Evolutionary conservation across 257 asterid genomes (phyloP).

Genomic region (Plantago elongata): DNA sequence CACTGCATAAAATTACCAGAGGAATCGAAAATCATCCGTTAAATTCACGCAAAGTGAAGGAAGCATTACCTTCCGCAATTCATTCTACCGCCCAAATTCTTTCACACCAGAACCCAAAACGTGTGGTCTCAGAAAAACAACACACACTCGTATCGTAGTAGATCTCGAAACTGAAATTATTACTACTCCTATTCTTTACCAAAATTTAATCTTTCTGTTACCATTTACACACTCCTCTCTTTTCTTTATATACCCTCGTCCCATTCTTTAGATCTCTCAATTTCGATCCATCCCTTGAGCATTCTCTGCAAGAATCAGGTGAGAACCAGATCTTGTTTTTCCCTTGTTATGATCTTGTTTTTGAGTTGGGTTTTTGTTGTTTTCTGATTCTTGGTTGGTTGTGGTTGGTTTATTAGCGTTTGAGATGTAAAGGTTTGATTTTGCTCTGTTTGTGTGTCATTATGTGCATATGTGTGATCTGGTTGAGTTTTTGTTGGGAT

Average conservation of each 20-base stretch:
- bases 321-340: constrained; percentile 26
- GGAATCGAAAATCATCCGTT: constrained; percentile 2
- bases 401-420: constrained; percentile 8
- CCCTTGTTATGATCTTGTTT: not conserved
- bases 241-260: constrained; percentile 1
- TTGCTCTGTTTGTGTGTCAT: not conserved
- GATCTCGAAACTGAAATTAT: not conserved
- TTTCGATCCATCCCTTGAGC: constrained; percentile 34
- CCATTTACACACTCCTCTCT: constrained; percentile 15
- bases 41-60: constrained; percentile 20
- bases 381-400: constrained; percentile 2
- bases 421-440: constrained; percentile 6
- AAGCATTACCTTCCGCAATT: constrained; percentile 18
- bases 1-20: not conserved
- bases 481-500: no score
- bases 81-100: constrained; percentile 18
- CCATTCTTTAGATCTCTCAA: constrained; percentile 13
- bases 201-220: constrained; percentile 21
- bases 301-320: constrained; percentile 16
- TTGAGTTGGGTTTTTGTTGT: not conserved
- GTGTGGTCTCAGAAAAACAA: constrained; percentile 10
- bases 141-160: no score
- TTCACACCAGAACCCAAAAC: constrained; percentile 8
- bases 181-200: not conserved
- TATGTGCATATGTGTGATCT: not conserved